Evolutionary conservation across 805 yeast genomes (phyloP), one percentile per base, ranked within the genome.

Genomic region (Candida palmyrensis): DNA sequence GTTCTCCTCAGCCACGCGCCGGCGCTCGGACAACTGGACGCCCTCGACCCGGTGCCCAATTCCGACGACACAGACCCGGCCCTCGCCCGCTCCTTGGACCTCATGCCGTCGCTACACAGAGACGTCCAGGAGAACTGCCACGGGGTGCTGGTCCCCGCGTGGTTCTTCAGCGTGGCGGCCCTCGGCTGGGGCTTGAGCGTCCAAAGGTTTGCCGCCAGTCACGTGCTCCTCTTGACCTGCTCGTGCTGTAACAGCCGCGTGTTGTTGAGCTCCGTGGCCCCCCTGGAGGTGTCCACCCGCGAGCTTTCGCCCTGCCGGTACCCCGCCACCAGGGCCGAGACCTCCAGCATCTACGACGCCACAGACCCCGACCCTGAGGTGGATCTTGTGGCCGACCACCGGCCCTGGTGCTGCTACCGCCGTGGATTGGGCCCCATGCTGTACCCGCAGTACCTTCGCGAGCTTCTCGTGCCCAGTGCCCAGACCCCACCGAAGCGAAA

Each of bases 131-230:
- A 63, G 33, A 65, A 65, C 32, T 44, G 50, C 11, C 16, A 25
- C 21, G 16, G 36, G 49, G 16, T 29, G 41, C 7, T 20, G 46
- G 44, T 49, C 2, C 67, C 68, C 7, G 20, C 25, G 0, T 60
- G 65, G 65, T 37, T 56, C 16, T 64, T 59, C 37, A 34, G 45
- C n/a, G 32, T 63, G n/a, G 62, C 68, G 4, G 41, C 53, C 17
- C 39, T 52, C 32, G 69, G 70, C 5, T 66, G 71, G 71, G 45
- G 45, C 11, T 43, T 66, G 26, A 39, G 55, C 20, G 50, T 57
- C 5, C 68, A 60, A 40, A 40, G 51, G 3, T 55, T 54, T 39
- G 40, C 52, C 5, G 28, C 45, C 17, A 47, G 51, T 11, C 29
- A 52, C 13, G 52, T 62, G 3, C 43, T 62, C 5, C 42, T 62